Base-by-base conservation (phyloP, 192 early-diverging fungal genomes). In the Chytriomyces sp. region DNA sequence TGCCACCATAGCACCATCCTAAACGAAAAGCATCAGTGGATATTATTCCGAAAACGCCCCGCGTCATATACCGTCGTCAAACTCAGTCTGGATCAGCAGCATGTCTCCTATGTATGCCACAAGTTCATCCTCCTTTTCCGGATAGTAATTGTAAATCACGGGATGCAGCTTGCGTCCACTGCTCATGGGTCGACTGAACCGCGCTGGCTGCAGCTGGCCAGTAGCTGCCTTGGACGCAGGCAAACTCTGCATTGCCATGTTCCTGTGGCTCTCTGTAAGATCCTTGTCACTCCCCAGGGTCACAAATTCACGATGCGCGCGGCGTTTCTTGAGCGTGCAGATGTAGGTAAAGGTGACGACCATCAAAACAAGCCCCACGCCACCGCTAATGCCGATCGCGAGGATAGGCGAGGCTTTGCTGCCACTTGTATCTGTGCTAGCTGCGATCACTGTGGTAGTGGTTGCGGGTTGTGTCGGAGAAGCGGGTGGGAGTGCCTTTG, bases 31-130 rank as follows among this genome's bases (percentile, higher is more conserved):
- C 22, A 7, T 10, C 41, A 44, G 19, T 7, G 19, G 8, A 44
- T 19, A 19, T 19, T 19, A 44, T 7, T 44, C 19, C 7, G 8
- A 44, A 44, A 44, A 44, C 44, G 1, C 44, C 12, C 44, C n/a
- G n/a, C n/a, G n/a, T n/a, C n/a, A n/a, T n/a, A n/a, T n/a, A n/a
- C 85, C 81, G 66, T 86, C 85, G 49, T 84, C 82, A 58, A 81
- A 86, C 49, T 63, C 70, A 44, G 61, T 58, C 40, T 82, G 80
- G 33, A 86, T 66, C 22, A 82, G 7, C 17, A 57, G 12, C 55
- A 25, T 30, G 55, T 57, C 30, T 2, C 22, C 55, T 17, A 62
- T 14, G 60, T 39, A 25, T 36, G 19, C 36, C 31, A 22, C 49
- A 14, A 68, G 34, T 22, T 68, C 66, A 56, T 68, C 66, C 10